Evolutionary conservation across 805 yeast genomes (phyloP).

Genomic region (Kazachstania kunashirensis): DNA sequence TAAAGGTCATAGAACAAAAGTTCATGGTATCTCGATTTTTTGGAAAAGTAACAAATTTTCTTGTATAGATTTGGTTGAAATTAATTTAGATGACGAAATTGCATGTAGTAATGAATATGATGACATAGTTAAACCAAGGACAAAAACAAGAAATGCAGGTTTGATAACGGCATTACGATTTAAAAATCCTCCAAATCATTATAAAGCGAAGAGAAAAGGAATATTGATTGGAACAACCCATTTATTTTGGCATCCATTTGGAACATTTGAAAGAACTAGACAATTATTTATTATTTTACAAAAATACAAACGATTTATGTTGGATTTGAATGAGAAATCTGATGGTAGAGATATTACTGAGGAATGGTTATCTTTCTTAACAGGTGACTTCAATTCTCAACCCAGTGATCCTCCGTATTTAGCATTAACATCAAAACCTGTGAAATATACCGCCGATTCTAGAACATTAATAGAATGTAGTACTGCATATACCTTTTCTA

Average conservation of each 20-base stretch:
- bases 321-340: conserved; percentile 33
- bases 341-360: conserved; percentile 16
- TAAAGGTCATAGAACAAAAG: conserved; percentile 39
- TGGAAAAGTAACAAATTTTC: conserved; percentile 41
- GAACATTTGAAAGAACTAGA: conserved; percentile 78
- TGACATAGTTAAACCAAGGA: conserved; percentile 34
- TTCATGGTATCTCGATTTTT: conserved; percentile 72
- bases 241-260: conserved; percentile 91
- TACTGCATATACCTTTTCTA: conserved; percentile 45
- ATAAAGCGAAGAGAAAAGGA: conserved; percentile 33
- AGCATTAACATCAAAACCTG: conserved; percentile 58
- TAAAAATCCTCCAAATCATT: conserved; percentile 32
- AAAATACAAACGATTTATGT: conserved; percentile 41
- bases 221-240: conserved; percentile 78
- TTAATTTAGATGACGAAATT: conserved; percentile 17
- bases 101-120: conserved; percentile 33
- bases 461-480: conserved; percentile 50
- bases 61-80: background rate
- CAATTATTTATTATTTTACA: conserved; percentile 59
- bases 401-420: conserved; percentile 79
- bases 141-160: conserved; percentile 63
- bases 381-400: conserved; percentile 84
- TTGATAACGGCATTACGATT: conserved; percentile 47
- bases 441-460: conserved; percentile 39
- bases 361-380: conserved; percentile 45